Conservation (phyloP, 768 basidiomycete genomes). For the Suillus luteus region DNA sequence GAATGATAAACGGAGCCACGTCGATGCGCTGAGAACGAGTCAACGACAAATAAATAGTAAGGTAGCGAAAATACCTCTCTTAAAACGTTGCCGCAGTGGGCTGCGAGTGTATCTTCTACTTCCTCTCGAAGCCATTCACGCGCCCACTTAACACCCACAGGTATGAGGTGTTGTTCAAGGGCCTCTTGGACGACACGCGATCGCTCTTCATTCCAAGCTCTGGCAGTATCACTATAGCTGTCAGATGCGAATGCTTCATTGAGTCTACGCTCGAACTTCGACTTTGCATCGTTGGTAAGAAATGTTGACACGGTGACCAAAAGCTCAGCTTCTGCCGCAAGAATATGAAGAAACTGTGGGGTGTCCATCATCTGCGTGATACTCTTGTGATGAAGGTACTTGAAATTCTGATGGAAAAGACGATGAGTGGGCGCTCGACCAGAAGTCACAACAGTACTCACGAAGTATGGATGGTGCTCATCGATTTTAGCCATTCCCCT, state of each 20-base stretch:
- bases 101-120: conserved; percentile 81
- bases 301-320: conserved; percentile 77
- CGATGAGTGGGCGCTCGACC: background rate
- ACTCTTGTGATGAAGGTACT: conserved; percentile 85
- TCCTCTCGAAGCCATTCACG: conserved; percentile 88
- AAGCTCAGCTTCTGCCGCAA: conserved; percentile 87
- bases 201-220: conserved; percentile 90
- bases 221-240: conserved; percentile 80
- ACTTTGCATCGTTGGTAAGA: conserved; percentile 61
- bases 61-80: conserved; percentile 52
- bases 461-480: conserved; percentile 71
- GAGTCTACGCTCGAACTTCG: conserved; percentile 74
- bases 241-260: conserved; percentile 83
- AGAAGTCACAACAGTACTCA: conserved; percentile 37
- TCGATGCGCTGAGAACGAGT: conserved; percentile 66
- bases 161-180: conserved; percentile 80
- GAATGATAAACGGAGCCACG: conserved; percentile 69
- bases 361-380: conserved; percentile 66
- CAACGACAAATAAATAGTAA: conserved; percentile 15
- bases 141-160: conserved; percentile 83
- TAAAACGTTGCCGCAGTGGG: conserved; percentile 64
- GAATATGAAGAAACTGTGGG: conserved; percentile 87
- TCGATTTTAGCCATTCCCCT: conserved; percentile 78
- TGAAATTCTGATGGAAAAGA: conserved; percentile 70
- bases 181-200: conserved; percentile 76